phyloP scores from a whole-genome alignment of 345 rosid species.

The Sonneratia alba region DNA sequence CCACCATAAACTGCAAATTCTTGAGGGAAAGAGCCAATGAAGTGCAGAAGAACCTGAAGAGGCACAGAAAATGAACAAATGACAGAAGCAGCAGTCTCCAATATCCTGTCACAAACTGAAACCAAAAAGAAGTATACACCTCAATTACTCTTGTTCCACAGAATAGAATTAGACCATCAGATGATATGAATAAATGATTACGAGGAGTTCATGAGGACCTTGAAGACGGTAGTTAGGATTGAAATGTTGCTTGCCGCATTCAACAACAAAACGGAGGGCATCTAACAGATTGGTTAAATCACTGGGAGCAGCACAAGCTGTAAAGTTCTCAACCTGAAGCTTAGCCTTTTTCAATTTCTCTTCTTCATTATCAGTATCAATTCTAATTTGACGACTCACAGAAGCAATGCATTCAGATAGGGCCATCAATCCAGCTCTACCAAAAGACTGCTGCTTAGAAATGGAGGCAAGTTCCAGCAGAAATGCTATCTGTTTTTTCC shows the following conservation, averaged over 20 bases:
- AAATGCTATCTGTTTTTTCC: slow-evolving; percentile 42
- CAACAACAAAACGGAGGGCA: slow-evolving; percentile 60
- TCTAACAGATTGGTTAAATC: slow-evolving; percentile 46
- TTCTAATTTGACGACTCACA: slow-evolving; percentile 36
- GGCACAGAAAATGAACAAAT: slow-evolving; percentile 45
- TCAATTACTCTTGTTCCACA: background rate
- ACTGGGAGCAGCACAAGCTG: slow-evolving; percentile 16
- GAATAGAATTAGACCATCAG: background rate
- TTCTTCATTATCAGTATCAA: slow-evolving; percentile 15
- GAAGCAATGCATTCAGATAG: slow-evolving; percentile 74
- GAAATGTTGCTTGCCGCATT: slow-evolving; percentile 92
- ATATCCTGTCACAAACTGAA: slow-evolving; percentile 51
- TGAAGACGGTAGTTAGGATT: slow-evolving; percentile 79
- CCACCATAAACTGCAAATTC: slow-evolving; percentile 77
- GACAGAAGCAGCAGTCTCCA: slow-evolving; percentile 57
- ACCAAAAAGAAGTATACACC: background rate
- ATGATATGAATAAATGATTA: background rate
- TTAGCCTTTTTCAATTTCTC: slow-evolving; percentile 20
- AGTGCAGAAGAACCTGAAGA: slow-evolving; percentile 58
- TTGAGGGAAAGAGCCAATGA: slow-evolving; percentile 66
- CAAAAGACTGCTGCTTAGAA: slow-evolving; percentile 61
- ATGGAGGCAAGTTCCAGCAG: slow-evolving; percentile 54
- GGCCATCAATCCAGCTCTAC: slow-evolving; percentile 88
- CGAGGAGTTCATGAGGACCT: slow-evolving; percentile 38
- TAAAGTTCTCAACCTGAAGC: slow-evolving; percentile 19